A percentile compares a stretch with the other conserved stretches of the same genome.
Conservation (phyloP, 441 rosid genomes). For the Erodium texanum region DNA sequence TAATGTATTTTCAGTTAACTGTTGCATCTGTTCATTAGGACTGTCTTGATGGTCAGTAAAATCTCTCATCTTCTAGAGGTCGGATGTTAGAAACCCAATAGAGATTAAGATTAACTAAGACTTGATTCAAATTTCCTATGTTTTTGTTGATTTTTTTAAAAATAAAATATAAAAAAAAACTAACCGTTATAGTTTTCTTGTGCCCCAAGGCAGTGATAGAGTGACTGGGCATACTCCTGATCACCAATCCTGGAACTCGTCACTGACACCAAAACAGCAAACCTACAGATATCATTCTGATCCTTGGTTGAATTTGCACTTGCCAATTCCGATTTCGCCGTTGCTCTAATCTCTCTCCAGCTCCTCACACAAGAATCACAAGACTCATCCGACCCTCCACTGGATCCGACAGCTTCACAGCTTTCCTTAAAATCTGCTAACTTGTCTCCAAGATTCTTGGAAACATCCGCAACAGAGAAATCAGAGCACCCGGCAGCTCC, state of each 20-base stretch:
- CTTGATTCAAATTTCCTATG: no score
- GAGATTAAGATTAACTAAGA: no score
- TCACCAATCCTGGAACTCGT: constrained; percentile 34
- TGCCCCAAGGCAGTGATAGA: constrained; percentile 28
- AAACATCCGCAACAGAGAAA: constrained; percentile 31
- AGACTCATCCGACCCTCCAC: not conserved
- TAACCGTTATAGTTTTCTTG: constrained; percentile 14
- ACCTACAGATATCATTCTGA: constrained; percentile 30
- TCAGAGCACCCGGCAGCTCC: constrained; percentile 35
- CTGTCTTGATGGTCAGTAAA: no score
- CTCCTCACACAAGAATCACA: constrained; percentile 27
- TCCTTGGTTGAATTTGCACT: not conserved
- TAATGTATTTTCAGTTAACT: no score
- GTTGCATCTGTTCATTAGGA: no score
- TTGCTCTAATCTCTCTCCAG: constrained; percentile 27
- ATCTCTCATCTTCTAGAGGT: no score
- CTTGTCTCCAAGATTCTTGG: constrained; percentile 16
- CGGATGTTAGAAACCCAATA: no score
- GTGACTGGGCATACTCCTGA: constrained; percentile 14
- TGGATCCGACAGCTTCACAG: constrained; percentile 21
- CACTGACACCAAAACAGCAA: constrained; percentile 31
- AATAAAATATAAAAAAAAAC: no score
- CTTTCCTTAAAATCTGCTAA: constrained; percentile 20
- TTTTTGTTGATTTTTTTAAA: no score
- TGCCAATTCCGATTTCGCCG: not conserved